Percentiles rank a stretch among this genome's conserved stretches.
These are phyloP conservation scores for Nothomitra cinnamomea DNA, from an alignment of 2,329 filamentous ascomycete species.

Conservation along the genomic window DNA sequence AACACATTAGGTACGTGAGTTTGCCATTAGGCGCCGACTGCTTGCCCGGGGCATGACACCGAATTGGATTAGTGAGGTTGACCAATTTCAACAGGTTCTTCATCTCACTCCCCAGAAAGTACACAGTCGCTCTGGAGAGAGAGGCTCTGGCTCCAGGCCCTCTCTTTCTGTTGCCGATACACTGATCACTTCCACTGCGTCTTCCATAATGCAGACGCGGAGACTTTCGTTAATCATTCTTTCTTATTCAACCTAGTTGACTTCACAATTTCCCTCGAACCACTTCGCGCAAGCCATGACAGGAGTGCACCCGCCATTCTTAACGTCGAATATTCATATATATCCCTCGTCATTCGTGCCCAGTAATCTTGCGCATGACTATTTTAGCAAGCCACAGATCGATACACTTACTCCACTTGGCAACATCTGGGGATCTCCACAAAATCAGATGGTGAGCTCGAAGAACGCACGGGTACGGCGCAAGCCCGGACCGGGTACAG, in stretches of 20 bases:
- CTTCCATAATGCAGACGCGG: no score
- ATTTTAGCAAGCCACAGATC: neutral
- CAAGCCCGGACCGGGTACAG: constrained; percentile 17
- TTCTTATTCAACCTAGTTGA: no score
- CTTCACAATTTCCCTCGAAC: no score
- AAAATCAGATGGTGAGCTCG: neutral
- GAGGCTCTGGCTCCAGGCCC: no score
- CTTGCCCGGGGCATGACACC: neutral
- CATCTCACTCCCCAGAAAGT: no score
- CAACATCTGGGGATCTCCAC: neutral
- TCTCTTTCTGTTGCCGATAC: no score
- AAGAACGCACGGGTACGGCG: constrained; percentile 1
- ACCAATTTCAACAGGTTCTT: neutral
- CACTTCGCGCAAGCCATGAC: neutral
- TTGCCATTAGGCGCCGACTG: neutral
- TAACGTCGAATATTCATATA: neutral
- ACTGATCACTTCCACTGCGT: no score
- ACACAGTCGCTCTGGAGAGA: no score
- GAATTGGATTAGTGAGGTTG: neutral
- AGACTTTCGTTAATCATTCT: no score
- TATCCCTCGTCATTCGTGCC: neutral
- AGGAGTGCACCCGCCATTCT: neutral
- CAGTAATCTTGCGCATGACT: neutral
- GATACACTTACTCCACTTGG: neutral
- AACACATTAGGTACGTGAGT: neutral